phyloP scores from a whole-genome alignment of 2,329 filamentous ascomycete species.

The Ophiocordyceps sinensis region DNA sequence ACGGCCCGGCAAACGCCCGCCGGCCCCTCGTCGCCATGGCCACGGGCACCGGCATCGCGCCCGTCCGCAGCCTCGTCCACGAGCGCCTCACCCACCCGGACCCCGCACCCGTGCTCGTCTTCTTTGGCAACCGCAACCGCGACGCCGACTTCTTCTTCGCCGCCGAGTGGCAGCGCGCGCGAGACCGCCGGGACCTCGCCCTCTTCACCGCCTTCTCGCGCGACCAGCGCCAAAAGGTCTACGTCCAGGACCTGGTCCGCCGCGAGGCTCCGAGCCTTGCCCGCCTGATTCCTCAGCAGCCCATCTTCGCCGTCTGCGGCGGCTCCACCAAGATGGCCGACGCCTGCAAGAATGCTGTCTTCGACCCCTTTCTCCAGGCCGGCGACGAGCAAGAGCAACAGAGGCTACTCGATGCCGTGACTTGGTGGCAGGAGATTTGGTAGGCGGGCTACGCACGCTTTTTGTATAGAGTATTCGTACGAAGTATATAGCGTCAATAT shows the following conservation, averaged over 20 bases:
- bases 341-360: slow-evolving; percentile 36
- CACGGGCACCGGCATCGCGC: slow-evolving; percentile 77
- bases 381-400: slow-evolving; percentile 24
- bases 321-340: slow-evolving; percentile 44
- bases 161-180: slow-evolving; percentile 49
- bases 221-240: slow-evolving; percentile 33
- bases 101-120: slow-evolving; percentile 39
- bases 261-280: slow-evolving; percentile 21
- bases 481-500: too few species aligned
- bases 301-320: slow-evolving; percentile 39
- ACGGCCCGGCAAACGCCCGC: slow-evolving; percentile 19
- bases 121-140: slow-evolving; percentile 73
- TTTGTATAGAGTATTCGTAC: background rate
- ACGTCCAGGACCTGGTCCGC: slow-evolving; percentile 40
- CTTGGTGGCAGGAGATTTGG: slow-evolving; percentile 48
- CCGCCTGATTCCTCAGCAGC: slow-evolving; percentile 19
- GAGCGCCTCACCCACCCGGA: slow-evolving; percentile 37
- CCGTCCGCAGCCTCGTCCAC: slow-evolving; percentile 67
- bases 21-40: slow-evolving; percentile 63
- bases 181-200: slow-evolving; percentile 8
- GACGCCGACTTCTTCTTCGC: slow-evolving; percentile 68
- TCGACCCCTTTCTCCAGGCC: slow-evolving; percentile 30
- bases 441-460: slow-evolving; percentile 11
- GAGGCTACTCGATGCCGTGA: slow-evolving; percentile 18
- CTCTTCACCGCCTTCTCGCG: slow-evolving; percentile 34